Conservation (phyloP, 768 basidiomycete genomes). For the Rhizopogon sp. region DNA sequence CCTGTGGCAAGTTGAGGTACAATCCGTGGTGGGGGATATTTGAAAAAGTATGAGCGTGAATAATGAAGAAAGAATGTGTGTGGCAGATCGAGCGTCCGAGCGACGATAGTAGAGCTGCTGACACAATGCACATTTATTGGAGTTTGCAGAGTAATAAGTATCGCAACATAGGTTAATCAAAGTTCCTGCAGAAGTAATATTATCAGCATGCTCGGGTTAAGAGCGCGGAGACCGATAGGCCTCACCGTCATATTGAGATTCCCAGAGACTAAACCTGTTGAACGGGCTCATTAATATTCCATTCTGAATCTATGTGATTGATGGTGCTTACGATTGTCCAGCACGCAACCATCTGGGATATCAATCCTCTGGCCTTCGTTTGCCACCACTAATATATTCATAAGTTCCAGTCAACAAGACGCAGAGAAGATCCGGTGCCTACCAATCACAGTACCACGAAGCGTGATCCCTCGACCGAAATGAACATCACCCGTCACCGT, state of each 20-base stretch:
- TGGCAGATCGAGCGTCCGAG: too few relatives aligned
- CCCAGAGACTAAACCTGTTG: conserved; percentile 67
- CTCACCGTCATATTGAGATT: conserved; percentile 75
- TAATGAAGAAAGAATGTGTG: too few relatives aligned
- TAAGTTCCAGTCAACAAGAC: background rate
- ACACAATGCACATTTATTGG: too few relatives aligned
- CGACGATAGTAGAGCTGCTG: too few relatives aligned
- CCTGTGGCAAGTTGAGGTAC: too few relatives aligned
- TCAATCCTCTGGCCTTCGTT: conserved; percentile 81
- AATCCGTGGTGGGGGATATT: too few relatives aligned
- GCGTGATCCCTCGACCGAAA: conserved; percentile 82
- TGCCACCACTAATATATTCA: conserved; percentile 47
- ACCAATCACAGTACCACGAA: conserved; percentile 88
- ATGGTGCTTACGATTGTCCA: conserved; percentile 54
- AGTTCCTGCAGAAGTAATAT: conserved; percentile 6
- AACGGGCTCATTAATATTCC: background rate
- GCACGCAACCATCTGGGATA: conserved; percentile 76
- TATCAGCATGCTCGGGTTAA: background rate
- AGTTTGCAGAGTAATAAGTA: too few relatives aligned
- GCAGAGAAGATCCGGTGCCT: conserved; percentile 9
- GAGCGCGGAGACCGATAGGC: background rate
- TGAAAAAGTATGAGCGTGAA: too few relatives aligned
- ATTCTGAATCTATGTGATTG: background rate
- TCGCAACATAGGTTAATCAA: background rate
- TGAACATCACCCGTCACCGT: conserved; percentile 90